These are phyloP conservation scores for Collybia sordida DNA, from an alignment of 768 basidiomycete species.

Conservation along the genomic window DNA sequence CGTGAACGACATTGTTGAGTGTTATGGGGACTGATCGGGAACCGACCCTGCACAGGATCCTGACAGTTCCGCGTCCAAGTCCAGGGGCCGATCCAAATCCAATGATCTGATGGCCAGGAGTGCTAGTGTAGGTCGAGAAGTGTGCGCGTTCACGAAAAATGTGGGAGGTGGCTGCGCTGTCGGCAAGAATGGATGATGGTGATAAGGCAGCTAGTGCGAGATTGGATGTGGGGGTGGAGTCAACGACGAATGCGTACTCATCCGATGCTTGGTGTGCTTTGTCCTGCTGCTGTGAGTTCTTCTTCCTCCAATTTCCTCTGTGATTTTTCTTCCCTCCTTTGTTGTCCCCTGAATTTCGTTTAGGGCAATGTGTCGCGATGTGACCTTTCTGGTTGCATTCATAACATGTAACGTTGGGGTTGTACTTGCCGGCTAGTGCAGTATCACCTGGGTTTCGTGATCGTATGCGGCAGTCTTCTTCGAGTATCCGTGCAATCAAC, in stretches of 20 bases:
- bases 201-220: background rate
- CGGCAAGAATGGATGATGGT: constrained; percentile 1
- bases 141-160: constrained; percentile 2
- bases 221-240: background rate
- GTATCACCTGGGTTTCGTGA: constrained; percentile 9
- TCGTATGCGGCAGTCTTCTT: constrained; percentile 16
- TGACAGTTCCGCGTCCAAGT: no score
- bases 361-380: constrained; percentile 2
- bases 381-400: constrained; percentile 10
- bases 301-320: background rate
- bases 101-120: constrained; percentile 4
- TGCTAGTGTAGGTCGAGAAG: constrained; percentile 6
- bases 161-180: constrained; percentile 5
- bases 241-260: constrained; percentile 2
- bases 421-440: constrained; percentile 12
- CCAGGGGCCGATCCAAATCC: background rate
- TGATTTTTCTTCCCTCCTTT: constrained; percentile 1
- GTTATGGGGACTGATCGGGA: no score
- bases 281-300: constrained; percentile 3
- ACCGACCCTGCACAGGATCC: no score
- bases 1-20: no score
- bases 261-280: constrained; percentile 8
- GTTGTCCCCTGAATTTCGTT: constrained; percentile 5
- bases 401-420: constrained; percentile 13
- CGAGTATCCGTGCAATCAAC: constrained; percentile 23